These are phyloP conservation scores for Thoreauomyces humboldtii DNA, from an alignment of 192 early-diverging fungal species.

Conservation along the genomic window DNA sequence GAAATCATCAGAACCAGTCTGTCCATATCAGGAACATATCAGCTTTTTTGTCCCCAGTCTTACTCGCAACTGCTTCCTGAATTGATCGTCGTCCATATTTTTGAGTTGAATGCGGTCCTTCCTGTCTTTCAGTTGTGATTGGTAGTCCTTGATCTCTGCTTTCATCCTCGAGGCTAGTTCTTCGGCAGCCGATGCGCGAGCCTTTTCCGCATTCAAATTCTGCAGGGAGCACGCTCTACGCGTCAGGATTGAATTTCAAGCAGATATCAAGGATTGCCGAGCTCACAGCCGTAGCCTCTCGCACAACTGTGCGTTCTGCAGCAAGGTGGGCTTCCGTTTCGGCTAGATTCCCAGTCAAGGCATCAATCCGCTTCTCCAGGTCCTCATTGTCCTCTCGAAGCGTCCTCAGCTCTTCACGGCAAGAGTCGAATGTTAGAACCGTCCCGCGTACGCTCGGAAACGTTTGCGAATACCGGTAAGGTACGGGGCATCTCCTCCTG, in stretches of 20 bases:
- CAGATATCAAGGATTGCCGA: no score
- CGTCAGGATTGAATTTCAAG: constrained; percentile 5
- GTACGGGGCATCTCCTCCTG: constrained; percentile 21
- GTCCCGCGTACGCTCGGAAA: no score
- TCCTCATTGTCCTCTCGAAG: constrained; percentile 43
- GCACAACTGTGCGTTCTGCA: constrained; percentile 29
- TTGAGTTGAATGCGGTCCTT: constrained; percentile 39
- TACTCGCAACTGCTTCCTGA: constrained; percentile 37
- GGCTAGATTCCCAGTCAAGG: constrained; percentile 30
- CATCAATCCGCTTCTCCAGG: constrained; percentile 44
- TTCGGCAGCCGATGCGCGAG: constrained; percentile 15
- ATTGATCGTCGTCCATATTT: constrained; percentile 45
- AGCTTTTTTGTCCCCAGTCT: no score
- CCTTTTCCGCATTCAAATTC: constrained; percentile 34
- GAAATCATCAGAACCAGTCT: no score
- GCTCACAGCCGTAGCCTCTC: constrained; percentile 30
- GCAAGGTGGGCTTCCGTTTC: constrained; percentile 37
- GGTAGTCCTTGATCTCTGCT: constrained; percentile 41
- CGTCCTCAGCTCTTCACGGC: constrained; percentile 29
- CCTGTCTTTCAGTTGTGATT: constrained; percentile 41
- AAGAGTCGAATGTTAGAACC: background rate
- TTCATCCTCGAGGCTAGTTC: constrained; percentile 38
- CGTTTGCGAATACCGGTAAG: constrained; percentile 17
- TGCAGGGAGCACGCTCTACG: no score
- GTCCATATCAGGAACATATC: no score